A percentile compares a stretch with the other conserved stretches of the same genome.
Evolutionary conservation across 1,284 basidiomycete genomes (phyloP).

Genomic region (Caloboletus firmus): DNA sequence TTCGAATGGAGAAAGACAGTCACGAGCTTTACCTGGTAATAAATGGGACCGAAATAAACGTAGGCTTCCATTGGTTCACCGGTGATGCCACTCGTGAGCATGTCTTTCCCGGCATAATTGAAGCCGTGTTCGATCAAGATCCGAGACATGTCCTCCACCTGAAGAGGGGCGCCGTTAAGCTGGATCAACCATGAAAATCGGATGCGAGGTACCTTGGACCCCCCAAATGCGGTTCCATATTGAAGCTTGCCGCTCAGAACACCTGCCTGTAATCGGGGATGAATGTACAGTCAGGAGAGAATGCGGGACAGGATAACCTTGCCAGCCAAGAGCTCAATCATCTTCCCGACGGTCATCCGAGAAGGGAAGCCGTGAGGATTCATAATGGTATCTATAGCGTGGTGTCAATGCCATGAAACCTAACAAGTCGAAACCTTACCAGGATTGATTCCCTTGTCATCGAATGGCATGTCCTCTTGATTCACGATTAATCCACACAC

Average conservation of each 20-base stretch:
- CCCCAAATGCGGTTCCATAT: slow-evolving; percentile 96
- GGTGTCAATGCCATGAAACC: slow-evolving; percentile 10
- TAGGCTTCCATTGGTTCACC: slow-evolving; percentile 96
- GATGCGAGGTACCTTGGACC: slow-evolving; percentile 71
- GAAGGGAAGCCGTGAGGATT: slow-evolving; percentile 99
- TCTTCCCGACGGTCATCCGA: slow-evolving; percentile 99
- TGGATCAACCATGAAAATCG: slow-evolving; percentile 3
- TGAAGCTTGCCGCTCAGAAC: slow-evolving; percentile 85
- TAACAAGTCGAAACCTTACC: slow-evolving; percentile 47
- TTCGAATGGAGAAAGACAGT: slow-evolving; percentile 2
- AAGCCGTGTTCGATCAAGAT: slow-evolving; percentile 96
- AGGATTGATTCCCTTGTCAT: slow-evolving; percentile 93
- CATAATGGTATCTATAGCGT: slow-evolving; percentile 89
- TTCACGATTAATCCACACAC: slow-evolving; percentile 98
- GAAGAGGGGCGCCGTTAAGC: slow-evolving; percentile 11
- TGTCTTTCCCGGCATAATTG: slow-evolving; percentile 97
- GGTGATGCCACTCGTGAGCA: slow-evolving; percentile 97
- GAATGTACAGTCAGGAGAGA: slow-evolving; percentile 2
- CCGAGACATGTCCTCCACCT: slow-evolving; percentile 98
- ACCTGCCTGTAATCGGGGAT: slow-evolving; percentile 61
- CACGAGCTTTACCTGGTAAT: slow-evolving; percentile 76
- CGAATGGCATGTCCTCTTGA: slow-evolving; percentile 99
- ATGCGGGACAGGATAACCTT: slow-evolving; percentile 55
- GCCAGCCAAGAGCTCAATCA: slow-evolving; percentile 98
- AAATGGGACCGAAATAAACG: slow-evolving; percentile 98